A percentile compares a stretch with the other conserved stretches of the same genome.
Conservation (phyloP, 1,284 basidiomycete genomes). For the Moesziomyces sp. region DNA sequence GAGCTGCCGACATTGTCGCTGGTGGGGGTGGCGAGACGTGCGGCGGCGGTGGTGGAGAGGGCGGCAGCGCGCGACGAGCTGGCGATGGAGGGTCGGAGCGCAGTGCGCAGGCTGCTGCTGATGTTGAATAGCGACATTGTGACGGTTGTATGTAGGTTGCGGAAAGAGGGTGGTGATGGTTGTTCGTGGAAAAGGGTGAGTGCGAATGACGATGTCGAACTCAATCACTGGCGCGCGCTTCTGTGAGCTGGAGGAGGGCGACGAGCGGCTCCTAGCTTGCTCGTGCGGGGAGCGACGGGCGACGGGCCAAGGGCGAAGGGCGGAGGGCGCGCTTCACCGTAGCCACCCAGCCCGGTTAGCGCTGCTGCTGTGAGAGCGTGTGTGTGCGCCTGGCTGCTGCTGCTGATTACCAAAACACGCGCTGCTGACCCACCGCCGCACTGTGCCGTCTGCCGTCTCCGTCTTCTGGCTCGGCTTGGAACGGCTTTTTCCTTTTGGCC, state of each 20-base stretch:
- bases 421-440: background rate
- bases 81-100: constrained; percentile 34
- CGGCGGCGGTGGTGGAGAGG: constrained; percentile 57
- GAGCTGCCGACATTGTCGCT: constrained; percentile 39
- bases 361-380: no score
- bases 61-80: constrained; percentile 41
- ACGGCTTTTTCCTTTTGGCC: background rate
- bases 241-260: background rate
- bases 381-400: no score
- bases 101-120: constrained; percentile 38
- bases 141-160: constrained; percentile 3
- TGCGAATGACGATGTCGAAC: background rate
- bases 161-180: constrained; percentile 7
- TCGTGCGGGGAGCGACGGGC: background rate
- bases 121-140: constrained; percentile 45
- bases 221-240: background rate
- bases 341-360: background rate
- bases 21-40: constrained; percentile 61
- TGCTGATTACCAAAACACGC: background rate
- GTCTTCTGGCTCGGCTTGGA: background rate
- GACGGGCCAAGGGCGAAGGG: no score
- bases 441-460: no score
- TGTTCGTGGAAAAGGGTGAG: background rate
- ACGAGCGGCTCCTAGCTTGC: background rate
- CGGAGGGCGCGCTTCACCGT: no score